Evolutionary conservation across 2,329 filamentous ascomycete species (phyloP), one percentile per base, ranked within the genome.

Genomic region (Nigrospora osmanthi): DNA sequence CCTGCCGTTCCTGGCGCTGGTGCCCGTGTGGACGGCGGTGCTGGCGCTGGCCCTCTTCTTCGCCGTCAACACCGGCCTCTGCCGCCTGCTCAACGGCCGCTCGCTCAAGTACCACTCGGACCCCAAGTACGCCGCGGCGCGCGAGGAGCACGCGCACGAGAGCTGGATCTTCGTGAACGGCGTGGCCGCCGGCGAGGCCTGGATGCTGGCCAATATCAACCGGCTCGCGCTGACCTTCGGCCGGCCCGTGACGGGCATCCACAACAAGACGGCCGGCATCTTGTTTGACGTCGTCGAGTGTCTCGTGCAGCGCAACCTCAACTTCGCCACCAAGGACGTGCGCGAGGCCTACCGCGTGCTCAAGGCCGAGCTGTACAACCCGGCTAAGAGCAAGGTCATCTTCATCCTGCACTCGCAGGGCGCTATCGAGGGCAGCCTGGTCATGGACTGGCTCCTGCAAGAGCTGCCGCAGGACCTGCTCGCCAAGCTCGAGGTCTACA

Each of bases 101-200:
- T 58, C 64, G 4, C 64, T 69, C 41, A 67, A 69, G 3, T 80
- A 75, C 52, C 60, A 63, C 15, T 80, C 79, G 1, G 70, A 78
- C 36, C 65, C 72, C 3, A 66, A 75, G 44, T 80, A 76, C 49
- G 71, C 80, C 1, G 60, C 69, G 14, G 62, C 63, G 2, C 60
- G 63, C 15, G 68, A 70, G 0, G 70, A 77, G 50, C 73, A 80
- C 58, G 67, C 69, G 11, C 70, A 80, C 43, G 86, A 90, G 64
- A 76, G 82, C 55, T 91, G 87, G 87, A 72, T 90, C n/a, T 90
- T 86, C 58, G 62, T 90, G 42, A 90, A 90, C 55, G 87, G 87
- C 1, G 79, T 89, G 28, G 78, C 75, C 11, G 73, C 74, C 32
- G 76, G 75, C 3, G 66, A 77, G 43, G 75, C 82, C 56, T 87